Conservation (phyloP, 106 monocot genomes). For the Iris macrosiphon region DNA sequence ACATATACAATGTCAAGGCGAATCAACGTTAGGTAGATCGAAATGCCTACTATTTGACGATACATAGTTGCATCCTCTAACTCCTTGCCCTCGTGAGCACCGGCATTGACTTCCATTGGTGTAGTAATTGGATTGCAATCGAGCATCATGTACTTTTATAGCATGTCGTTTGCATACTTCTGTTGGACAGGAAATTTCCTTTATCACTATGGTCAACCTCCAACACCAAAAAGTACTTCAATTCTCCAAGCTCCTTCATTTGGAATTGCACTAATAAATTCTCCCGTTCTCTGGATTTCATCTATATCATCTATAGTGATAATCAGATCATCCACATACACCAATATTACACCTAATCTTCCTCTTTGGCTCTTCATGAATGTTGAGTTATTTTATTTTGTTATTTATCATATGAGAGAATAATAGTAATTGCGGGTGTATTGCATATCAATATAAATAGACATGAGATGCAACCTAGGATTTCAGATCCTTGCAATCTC, state of each 20-base stretch:
- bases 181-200: background rate
- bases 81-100: background rate
- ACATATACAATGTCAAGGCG: background rate
- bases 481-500: no score
- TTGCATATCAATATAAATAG: no score
- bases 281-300: background rate
- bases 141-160: background rate
- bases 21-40: background rate
- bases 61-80: background rate
- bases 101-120: background rate
- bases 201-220: background rate
- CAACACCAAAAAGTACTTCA: background rate
- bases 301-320: background rate
- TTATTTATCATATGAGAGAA: no score
- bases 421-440: no score
- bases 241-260: conserved; percentile 2
- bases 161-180: background rate
- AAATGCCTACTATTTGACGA: background rate
- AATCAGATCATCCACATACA: background rate
- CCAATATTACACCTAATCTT: background rate
- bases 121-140: conserved; percentile 1
- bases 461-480: no score
- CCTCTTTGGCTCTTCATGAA: background rate
- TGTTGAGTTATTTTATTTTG: no score
- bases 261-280: background rate